A percentile compares a stretch with the other conserved stretches of the same genome.
phyloP scores from a whole-genome alignment of 2,329 filamentous ascomycete species.

The Fusarium vanettenii region DNA sequence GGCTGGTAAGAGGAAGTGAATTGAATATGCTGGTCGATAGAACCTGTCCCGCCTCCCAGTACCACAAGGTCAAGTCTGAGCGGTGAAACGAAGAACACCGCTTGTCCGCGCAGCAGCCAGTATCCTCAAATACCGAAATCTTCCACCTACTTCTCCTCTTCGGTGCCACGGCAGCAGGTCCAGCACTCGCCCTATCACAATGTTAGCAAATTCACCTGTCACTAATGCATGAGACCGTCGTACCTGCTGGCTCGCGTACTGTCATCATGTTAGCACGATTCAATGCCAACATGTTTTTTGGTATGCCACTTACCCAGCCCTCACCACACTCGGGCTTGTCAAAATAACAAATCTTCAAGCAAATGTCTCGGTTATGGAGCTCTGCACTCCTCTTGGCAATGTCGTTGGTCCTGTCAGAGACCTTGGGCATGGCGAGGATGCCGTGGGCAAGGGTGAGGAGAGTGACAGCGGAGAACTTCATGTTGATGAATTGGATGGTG shows the following conservation, averaged over 20 bases:
- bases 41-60: too few relatives aligned
- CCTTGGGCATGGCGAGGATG: background rate
- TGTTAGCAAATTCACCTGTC: background rate
- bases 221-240: background rate
- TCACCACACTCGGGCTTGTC: background rate
- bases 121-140: background rate
- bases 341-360: background rate
- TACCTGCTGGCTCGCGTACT: background rate
- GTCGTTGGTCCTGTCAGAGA: background rate
- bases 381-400: background rate
- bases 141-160: background rate
- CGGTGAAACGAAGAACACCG: too few relatives aligned
- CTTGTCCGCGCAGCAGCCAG: background rate
- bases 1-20: background rate
- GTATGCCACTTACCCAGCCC: background rate
- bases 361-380: background rate
- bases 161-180: background rate
- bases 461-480: background rate
- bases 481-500: background rate
- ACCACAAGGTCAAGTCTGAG: too few relatives aligned
- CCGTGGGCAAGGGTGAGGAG: background rate
- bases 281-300: background rate
- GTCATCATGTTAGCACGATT: background rate
- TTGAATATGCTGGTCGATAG: background rate
- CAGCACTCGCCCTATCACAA: background rate